Evolutionary conservation across 164 flowering plant species (phyloP).

Genomic region (Magnolia changhungtana): DNA sequence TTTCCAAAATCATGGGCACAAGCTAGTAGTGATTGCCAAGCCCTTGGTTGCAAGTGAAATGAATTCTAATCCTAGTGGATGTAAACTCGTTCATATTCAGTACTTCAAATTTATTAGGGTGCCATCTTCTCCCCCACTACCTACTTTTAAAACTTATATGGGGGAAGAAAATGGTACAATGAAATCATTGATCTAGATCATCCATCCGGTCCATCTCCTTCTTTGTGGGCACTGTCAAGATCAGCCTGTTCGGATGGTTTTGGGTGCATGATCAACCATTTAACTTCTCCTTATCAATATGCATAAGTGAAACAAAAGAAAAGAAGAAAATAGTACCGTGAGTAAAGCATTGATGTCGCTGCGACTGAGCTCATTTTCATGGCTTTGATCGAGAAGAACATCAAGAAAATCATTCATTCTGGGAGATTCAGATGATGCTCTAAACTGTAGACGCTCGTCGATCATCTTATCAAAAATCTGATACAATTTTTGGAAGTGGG

Average conservation of each 20-base stretch:
- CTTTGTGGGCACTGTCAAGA: neutral
- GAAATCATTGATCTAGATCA: no score
- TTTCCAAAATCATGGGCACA: no score
- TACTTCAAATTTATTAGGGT: no score
- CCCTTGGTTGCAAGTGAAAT: no score
- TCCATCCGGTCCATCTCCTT: neutral
- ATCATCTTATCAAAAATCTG: slow-evolving; percentile 14
- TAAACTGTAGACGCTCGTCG: slow-evolving; percentile 7
- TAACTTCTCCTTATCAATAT: neutral
- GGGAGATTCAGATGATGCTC: neutral
- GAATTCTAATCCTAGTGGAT: no score
- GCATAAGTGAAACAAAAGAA: neutral
- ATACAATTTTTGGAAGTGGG: neutral
- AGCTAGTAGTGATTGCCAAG: no score
- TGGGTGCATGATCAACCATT: no score
- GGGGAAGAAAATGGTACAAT: no score
- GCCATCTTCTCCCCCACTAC: no score
- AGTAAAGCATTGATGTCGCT: slow-evolving; percentile 6
- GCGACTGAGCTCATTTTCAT: neutral
- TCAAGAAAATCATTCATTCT: slow-evolving; percentile 13
- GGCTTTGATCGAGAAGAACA: slow-evolving; percentile 12
- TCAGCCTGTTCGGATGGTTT: no score
- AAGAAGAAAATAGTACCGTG: neutral
- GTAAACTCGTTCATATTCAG: no score
- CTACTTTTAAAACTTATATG: no score